Conservation (phyloP, 202 grass and related monocot genomes). For the Hordeum pubiflorum region DNA sequence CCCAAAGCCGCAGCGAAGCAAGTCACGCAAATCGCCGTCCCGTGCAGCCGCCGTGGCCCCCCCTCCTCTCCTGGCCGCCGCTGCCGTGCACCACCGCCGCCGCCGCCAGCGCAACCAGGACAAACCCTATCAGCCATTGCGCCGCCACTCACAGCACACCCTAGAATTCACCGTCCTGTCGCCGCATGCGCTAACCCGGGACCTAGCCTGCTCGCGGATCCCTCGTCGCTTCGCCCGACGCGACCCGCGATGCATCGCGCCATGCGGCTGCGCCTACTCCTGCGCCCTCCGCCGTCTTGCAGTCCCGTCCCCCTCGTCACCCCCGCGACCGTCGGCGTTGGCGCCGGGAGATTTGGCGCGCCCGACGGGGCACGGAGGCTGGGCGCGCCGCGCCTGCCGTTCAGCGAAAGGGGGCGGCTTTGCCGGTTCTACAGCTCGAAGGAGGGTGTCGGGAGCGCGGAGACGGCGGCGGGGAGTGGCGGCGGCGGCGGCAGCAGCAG, state of each 20-base stretch:
- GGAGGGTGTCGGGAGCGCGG: constrained; percentile 45
- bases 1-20: not conserved
- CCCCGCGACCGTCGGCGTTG: not conserved
- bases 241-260: constrained; percentile 34
- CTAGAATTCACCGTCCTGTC: not conserved
- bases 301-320: not conserved
- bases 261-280: constrained; percentile 41
- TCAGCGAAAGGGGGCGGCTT: not conserved
- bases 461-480: constrained; percentile 27
- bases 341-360: not conserved
- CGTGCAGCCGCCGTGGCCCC: constrained; percentile 1
- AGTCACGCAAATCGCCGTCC: not conserved
- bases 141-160: constrained; percentile 1
- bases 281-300: constrained; percentile 7
- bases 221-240: constrained; percentile 6
- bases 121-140: not conserved
- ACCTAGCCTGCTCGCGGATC: constrained; percentile 24
- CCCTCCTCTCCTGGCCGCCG: not conserved
- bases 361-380: not conserved
- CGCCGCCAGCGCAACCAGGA: not conserved
- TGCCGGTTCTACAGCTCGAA: constrained; percentile 67
- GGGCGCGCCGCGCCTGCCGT: not conserved
- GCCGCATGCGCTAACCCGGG: constrained; percentile 14
- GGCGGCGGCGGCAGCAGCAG: constrained; percentile 13
- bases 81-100: not conserved